Conservation (phyloP, 768 basidiomycete genomes). For the Leucocoprinus birnbaumii region DNA sequence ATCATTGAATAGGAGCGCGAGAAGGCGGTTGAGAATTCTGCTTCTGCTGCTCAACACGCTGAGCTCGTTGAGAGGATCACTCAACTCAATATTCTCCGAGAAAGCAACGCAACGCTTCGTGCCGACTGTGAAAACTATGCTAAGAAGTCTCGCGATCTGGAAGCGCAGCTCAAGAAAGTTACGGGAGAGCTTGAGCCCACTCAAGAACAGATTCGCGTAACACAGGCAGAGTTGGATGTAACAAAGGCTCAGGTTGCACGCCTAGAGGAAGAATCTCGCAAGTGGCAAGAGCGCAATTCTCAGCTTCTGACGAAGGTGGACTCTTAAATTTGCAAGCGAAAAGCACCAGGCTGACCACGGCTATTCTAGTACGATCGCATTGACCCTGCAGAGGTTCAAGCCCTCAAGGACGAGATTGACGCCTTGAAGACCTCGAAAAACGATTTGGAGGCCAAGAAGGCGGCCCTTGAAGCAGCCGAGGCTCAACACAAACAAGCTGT, state of each 20-base stretch:
- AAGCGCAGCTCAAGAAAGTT: constrained; percentile 54
- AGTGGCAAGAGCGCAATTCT: constrained; percentile 82
- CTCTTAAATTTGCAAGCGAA: not conserved
- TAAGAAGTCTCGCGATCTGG: constrained; percentile 67
- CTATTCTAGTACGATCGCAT: constrained; percentile 74
- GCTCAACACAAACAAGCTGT: constrained; percentile 3
- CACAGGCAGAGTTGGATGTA: constrained; percentile 74
- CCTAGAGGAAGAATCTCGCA: constrained; percentile 72
- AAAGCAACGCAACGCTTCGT: constrained; percentile 85
- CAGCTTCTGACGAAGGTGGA: constrained; percentile 78
- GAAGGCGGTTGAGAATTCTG: constrained; percentile 64
- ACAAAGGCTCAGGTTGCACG: constrained; percentile 62
- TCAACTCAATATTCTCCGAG: constrained; percentile 80
- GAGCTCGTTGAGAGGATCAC: constrained; percentile 86
- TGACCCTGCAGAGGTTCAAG: constrained; percentile 82
- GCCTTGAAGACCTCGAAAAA: constrained; percentile 32
- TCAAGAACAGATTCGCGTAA: constrained; percentile 63
- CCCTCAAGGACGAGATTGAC: constrained; percentile 71
- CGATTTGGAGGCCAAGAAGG: constrained; percentile 17
- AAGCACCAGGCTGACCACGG: not conserved
- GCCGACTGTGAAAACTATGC: constrained; percentile 70
- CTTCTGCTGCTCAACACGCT: constrained; percentile 76
- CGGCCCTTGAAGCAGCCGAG: constrained; percentile 15
- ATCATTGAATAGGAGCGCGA: constrained; percentile 65
- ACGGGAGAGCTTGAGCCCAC: constrained; percentile 69